phyloP scores from a whole-genome alignment of 106 monocot genomes.

The Dendrobium officinale region DNA sequence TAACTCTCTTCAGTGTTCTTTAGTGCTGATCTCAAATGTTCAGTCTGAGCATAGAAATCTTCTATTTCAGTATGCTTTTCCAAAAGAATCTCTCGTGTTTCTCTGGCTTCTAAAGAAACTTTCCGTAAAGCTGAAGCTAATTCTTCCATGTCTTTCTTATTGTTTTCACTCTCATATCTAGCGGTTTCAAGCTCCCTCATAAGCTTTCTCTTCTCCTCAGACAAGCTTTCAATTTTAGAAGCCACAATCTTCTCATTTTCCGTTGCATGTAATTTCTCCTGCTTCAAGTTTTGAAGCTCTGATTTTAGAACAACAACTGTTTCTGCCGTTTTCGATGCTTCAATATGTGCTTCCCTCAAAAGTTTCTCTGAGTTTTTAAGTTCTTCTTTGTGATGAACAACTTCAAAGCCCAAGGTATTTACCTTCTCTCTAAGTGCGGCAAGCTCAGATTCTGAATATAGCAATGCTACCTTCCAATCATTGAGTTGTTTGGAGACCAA shows the following conservation, averaged over 20 bases:
- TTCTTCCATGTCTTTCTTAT: constrained; percentile 49
- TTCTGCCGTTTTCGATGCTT: constrained; percentile 20
- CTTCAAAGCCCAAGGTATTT: constrained; percentile 31
- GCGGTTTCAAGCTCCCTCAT: no score
- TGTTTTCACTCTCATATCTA: constrained; percentile 7
- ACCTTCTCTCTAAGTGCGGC: constrained; percentile 26
- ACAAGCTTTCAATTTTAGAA: no score
- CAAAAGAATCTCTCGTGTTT: constrained; percentile 27
- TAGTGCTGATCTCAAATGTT: constrained; percentile 27
- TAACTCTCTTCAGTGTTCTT: constrained; percentile 38
- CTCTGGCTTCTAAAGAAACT: constrained; percentile 40
- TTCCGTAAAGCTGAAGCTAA: constrained; percentile 47
- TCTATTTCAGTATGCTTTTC: constrained; percentile 34
- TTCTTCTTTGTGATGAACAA: constrained; percentile 10
- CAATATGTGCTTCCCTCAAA: no score
- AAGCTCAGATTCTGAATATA: constrained; percentile 22
- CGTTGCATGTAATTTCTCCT: constrained; percentile 4
- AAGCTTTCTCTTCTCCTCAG: no score
- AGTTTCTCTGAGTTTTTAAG: no score
- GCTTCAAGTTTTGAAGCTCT: constrained; percentile 4
- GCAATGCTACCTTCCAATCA: constrained; percentile 14
- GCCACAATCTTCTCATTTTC: constrained; percentile 17
- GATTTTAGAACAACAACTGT: constrained; percentile 18
- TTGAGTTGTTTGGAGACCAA: constrained; percentile 21
- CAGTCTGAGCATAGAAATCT: constrained; percentile 19